Base-by-base conservation (phyloP, 1,284 basidiomycete species). In the Moesziomyces sp. region DNA sequence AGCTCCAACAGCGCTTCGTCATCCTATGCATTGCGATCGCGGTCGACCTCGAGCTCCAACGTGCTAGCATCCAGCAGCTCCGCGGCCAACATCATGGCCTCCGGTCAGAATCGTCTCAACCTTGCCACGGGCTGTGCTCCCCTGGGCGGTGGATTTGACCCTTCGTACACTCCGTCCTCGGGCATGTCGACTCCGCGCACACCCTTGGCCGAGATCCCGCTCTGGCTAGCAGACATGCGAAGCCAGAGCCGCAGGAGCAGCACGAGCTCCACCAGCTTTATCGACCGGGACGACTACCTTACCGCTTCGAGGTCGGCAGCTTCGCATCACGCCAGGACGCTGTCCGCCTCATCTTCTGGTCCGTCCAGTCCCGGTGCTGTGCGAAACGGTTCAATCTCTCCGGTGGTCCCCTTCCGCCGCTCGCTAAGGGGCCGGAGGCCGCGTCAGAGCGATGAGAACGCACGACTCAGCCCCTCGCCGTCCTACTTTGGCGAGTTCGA, bases 181-280 rank as follows among this genome's bases (percentile, higher is more conserved):
- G 66, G 67, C 24, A 55, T 61, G 55, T 70, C 67, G 35, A 74
- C 63, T 23, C 63, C 72, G 2, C 23, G 72, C 8, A 74, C 72
- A 44, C 72, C 72, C 8, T 48, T 74, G 24, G 72, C 72, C 6
- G 72, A 74, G 50, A 74, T 74, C 34, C 72, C 72, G 7, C 59
- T 74, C 13, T 74, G 72, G 72, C 23, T 74, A 4, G 67, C 72
- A 5, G 72, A 74, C 21, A 74, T 74, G 72, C 54, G 72, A 6
- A 74, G 72, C 48, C 56, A 66, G 24, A 74, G 71, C 42, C 71
- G 62, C 21, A 42, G 71, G 38, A 62, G 58, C 61, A 69, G 61
- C 49, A 51, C 50, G 18, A 69, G 66, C 52, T 69, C 65, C 10
- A 24, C 61, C 48, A 65, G 48, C 35, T 52, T 69, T 30, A 44